These are phyloP conservation scores for Polyplosphaeria fusca DNA, from an alignment of 495 filamentous ascomycete genomes.

Conservation along the genomic window DNA sequence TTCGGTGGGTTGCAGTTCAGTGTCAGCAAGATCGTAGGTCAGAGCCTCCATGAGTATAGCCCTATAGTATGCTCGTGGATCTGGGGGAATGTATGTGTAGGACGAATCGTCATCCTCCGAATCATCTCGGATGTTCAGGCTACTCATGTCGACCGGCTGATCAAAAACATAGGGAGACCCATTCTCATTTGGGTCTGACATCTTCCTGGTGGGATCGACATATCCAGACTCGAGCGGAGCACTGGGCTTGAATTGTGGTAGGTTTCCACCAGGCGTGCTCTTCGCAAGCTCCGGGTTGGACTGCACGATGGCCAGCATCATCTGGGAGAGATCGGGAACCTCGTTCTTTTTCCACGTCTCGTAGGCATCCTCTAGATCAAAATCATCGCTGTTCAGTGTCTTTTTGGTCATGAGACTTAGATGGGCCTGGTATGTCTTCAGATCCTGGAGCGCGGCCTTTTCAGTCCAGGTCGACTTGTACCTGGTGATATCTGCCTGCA, in stretches of 20 bases:
- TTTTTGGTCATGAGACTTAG: conserved; percentile 75
- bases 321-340: conserved; percentile 75
- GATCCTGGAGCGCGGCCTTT: conserved; percentile 80
- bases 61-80: conserved; percentile 77
- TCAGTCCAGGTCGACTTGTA: conserved; percentile 83
- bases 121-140: conserved; percentile 62
- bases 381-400: conserved; percentile 78
- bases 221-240: conserved; percentile 52
- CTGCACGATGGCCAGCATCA: conserved; percentile 86
- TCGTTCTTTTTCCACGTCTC: conserved; percentile 87
- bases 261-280: conserved; percentile 49
- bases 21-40: conserved; percentile 62
- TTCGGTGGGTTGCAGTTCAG: conserved; percentile 52
- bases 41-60: conserved; percentile 72
- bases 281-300: conserved; percentile 83
- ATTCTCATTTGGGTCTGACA: conserved; percentile 46
- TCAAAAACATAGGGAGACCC: conserved; percentile 66
- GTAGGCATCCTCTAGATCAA: conserved; percentile 86
- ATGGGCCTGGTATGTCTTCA: conserved; percentile 88
- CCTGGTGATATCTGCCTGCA: conserved; percentile 80
- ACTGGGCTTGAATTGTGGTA: conserved; percentile 53
- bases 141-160: conserved; percentile 72
- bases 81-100: conserved; percentile 86
- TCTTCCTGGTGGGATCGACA: conserved; percentile 58
- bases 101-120: conserved; percentile 50